Evolutionary conservation across 2,329 filamentous ascomycete species (phyloP), one percentile per base, ranked within the genome.

Genomic region (Fusarium sambucinum): DNA sequence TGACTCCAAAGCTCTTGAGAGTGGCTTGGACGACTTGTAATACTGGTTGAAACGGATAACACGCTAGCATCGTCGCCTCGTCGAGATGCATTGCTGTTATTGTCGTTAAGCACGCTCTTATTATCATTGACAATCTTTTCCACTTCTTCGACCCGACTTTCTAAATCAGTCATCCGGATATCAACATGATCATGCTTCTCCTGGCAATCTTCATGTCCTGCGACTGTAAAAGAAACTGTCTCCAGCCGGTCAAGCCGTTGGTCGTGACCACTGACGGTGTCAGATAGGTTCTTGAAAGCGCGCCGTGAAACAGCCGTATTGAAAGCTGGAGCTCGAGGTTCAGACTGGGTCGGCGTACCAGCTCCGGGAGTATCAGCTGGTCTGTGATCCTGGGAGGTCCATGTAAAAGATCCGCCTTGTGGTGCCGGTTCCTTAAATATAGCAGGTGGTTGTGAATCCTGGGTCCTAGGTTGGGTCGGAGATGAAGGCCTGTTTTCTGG

Each of bases 221-320:
- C 83, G 42, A 87, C 84, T 25, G 88, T 87, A 72, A 93, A 92
- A 0, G 90, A 93, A 2, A 86, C 82, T 51, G 85, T 92, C 77
- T 95, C 92, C 8, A 94, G 82, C 56, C 83, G 81, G 48, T 92
- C 89, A 14, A 95, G 77, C 3, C 92, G 88, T 53, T 86, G 83
- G 37, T 88, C 87, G 61, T 93, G 86, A 19, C 85, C 84, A 59
- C 85, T 81, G 61, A 90, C 83, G n/a, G 83, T 82, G 42, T 85
- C 82, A 6, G 83, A 80, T 10, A 88, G 68, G 45, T 83, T 80
- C 59, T 80, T 80, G 53, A 86, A 78, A 3, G 78, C 77, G 32
- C 80, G 79, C 8, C 75, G 77, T 27, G 77, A 72, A 6, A 78
- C 52, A 25, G 71, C 69, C 12, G 71, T 63, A n/a, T 44, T 72